Base-by-base conservation (phyloP, 164 flowering plant genomes). In the Litsea cubeba region DNA sequence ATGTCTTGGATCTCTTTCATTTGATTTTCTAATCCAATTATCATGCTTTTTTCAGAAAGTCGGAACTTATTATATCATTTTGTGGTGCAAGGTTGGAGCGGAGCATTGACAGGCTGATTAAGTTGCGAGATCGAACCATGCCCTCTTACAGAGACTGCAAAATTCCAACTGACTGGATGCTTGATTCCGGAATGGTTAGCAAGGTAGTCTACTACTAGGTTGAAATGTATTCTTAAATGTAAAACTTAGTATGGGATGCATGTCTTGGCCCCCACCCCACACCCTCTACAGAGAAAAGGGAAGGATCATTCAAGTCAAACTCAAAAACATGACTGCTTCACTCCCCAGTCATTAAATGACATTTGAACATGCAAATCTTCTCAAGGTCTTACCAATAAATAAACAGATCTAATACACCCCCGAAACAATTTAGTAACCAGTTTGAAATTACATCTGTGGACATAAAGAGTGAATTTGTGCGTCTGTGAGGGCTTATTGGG, bases 121-220 rank as follows among this genome's bases (percentile, higher is more conserved):
- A 76, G 68, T 70, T 86, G 72, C 83, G 93, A 50, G 82, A 71
- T 62, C 81, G 87, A 28, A 79, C 79, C 35, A 76, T 87, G 78
- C 82, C 70, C 24, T 81, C 82, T 65, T 91, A 84, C 65, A 79
- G 80, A 63, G 84, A 79, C 5, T 80, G 57, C 68, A 83, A 81
- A 72, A 83, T 91, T 76, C 95, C 93, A 66, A 82, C 81, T 5
- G 90, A 85, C 54, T 91, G 93, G 95, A 91, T 89, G 95, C 88
- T 86, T 25, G 92, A 91, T 73, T 81, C 90, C 0, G 95, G 95
- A 74, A 84, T 88, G 67, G 75, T 84, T 35, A 76, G 82, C 62
- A 87, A 88, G 87, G 95, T 89, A 76, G 69, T 60, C 54, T 62
- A n/a, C 54, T 20, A n/a, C 20, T 3, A 18, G 2, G 2, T 8